Evolutionary conservation across 148 eudicot genomes (phyloP).

Genomic region (Vaccinium corymbosum): DNA sequence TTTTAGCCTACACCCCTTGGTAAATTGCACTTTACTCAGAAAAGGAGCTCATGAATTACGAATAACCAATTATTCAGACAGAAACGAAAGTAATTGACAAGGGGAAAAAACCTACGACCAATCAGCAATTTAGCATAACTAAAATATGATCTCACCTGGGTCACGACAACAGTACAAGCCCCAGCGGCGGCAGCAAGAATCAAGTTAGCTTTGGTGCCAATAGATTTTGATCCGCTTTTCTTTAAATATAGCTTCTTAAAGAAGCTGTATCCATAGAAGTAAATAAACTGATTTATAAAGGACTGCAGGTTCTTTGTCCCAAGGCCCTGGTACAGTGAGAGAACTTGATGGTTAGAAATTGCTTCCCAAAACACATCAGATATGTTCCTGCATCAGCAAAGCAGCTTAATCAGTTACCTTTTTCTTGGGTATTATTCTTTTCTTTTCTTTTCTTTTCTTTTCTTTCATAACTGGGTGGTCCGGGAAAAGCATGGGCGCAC

Average conservation of each 20-base stretch:
- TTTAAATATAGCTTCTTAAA: constrained; percentile 78
- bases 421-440: constrained; percentile 7
- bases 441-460: background rate
- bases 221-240: constrained; percentile 62
- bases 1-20: background rate
- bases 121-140: background rate
- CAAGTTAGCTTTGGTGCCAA: constrained; percentile 84
- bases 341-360: constrained; percentile 59
- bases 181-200: constrained; percentile 89
- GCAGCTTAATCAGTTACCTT: background rate
- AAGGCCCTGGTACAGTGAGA: constrained; percentile 85
- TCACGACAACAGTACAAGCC: constrained; percentile 69
- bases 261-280: constrained; percentile 94
- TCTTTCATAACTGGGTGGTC: no score
- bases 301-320: constrained; percentile 93
- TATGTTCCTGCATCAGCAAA: constrained; percentile 52
- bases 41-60: background rate
- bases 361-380: constrained; percentile 90
- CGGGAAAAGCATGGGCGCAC: no score
- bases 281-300: constrained; percentile 67
- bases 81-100: background rate
- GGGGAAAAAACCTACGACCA: background rate
- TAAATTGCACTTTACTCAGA: background rate
- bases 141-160: constrained; percentile 55
- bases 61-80: no score